Base-by-base conservation (phyloP, 2,329 filamentous ascomycete genomes). In the Fusarium sambucinum region DNA sequence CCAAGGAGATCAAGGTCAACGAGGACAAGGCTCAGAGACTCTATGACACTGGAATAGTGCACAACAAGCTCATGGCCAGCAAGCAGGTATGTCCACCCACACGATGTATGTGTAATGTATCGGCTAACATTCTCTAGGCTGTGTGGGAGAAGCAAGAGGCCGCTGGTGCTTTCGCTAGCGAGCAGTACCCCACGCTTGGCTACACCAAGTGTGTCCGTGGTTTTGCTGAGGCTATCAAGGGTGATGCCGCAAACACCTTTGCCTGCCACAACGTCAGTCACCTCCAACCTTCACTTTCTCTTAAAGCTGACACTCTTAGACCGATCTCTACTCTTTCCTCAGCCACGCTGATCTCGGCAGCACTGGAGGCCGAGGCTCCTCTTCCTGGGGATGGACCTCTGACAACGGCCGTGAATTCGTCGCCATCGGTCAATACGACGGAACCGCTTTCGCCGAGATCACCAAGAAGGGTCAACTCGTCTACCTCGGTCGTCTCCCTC, bases 281-380 rank as follows among this genome's bases (percentile, higher is more conserved):
- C 2, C 2, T 9, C 5, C 4, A n/a, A 9, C 2, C 2, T 0
- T 3, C 2, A 1, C 3, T 4, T 0, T 1, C 12, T 23, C 1
- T 5, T 12, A 27, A 17, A 6, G 3, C 12, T 65, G 4, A 65
- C 30, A 1, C 3, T 9, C 13, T 3, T 21, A 75, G 74, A 58
- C 70, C 48, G 86, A 88, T 66, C 80, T 87, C 4, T 84, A 86
- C 71, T 83, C 86, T 69, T 88, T 89, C 76, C 75, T 85, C 44
- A 82, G 80, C 38, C 86, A 89, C 69, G 80, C 81, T 5, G 81
- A 82, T 29, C 80, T 89, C 3, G 86, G 86, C 8, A 85, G 83
- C 66, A 66, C 68, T 42, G 72, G 63, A 5, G 78, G 76, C 6
- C 58, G 73, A 37, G 80, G 80, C 1, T 78, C 80, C 1, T 80